Evolutionary conservation across 441 rosid genomes (phyloP).

Genomic region (Populus hybrid): DNA sequence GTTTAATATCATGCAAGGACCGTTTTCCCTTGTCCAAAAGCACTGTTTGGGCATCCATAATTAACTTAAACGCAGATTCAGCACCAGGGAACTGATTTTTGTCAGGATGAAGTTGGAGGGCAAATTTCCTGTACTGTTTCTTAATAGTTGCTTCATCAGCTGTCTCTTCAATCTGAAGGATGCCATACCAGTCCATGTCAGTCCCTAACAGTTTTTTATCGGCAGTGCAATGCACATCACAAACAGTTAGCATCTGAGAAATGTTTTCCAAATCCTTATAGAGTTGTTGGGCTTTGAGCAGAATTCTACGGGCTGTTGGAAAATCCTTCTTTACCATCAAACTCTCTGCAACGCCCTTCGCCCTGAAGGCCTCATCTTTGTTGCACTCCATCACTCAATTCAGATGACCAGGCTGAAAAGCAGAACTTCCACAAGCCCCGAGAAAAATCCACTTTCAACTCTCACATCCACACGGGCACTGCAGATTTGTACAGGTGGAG

Average conservation of each 20-base stretch:
- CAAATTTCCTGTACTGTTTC: conserved; percentile 86
- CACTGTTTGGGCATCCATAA: conserved; percentile 81
- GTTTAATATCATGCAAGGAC: conserved; percentile 54
- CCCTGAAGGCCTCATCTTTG: conserved; percentile 87
- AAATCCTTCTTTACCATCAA: conserved; percentile 61
- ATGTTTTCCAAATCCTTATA: conserved; percentile 55
- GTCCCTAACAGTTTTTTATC: conserved; percentile 52
- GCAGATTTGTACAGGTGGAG: conserved; percentile 2
- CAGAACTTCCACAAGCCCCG: background rate
- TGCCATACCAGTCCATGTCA: conserved; percentile 86
- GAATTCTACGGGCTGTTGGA: conserved; percentile 59
- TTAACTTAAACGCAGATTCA: conserved; percentile 84
- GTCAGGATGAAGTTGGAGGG: conserved; percentile 90
- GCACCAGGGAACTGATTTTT: conserved; percentile 92
- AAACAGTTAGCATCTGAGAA: conserved; percentile 66
- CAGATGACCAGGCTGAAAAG: background rate
- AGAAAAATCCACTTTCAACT: background rate
- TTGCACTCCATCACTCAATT: conserved; percentile 61
- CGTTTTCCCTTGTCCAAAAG: conserved; percentile 67
- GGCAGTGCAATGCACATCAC: conserved; percentile 81
- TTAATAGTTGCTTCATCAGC: conserved; percentile 70
- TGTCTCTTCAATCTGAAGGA: conserved; percentile 61
- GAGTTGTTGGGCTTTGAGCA: conserved; percentile 64
- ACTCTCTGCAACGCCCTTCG: conserved; percentile 60
- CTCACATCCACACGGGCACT: background rate